Base-by-base conservation (phyloP, 495 filamentous ascomycete species). In the Darksidea phi region DNA sequence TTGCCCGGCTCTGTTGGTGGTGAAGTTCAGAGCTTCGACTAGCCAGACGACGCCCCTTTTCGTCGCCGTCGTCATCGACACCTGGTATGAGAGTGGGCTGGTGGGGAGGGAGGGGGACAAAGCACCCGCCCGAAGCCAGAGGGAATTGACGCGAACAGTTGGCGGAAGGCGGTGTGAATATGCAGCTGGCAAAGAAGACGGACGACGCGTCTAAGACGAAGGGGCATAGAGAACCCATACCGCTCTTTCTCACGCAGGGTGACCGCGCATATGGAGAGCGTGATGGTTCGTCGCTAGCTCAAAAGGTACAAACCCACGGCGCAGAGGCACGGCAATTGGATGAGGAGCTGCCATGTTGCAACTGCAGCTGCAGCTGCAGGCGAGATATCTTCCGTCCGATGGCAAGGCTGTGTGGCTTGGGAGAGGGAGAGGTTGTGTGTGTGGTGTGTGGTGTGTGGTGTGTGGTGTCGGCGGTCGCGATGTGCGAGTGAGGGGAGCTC, bases 131-230 rank as follows among this genome's bases (percentile, higher is more conserved):
- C n/a, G n/a, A n/a, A n/a, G n/a, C n/a, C n/a, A n/a, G n/a, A n/a
- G n/a, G n/a, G n/a, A n/a, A n/a, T n/a, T n/a, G n/a, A 24, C 38
- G 24, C 4, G 3, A n/a, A 25, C 28, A n/a, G n/a, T n/a, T 6
- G 20, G 24, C 17, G 49, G 43, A 38, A 48, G 55, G 55, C 55
- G 55, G 55, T 58, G 55, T 56, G 45, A 48, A 34, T n/a, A 11
- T 46, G 55, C 34, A 28, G 55, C 54, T 60, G 59, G 54, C 64
- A 60, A 46, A 54, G 17, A 17, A 47, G 53, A 48, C 11, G 46
- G 45, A 45, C 64, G 48, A 67, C 59, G 64, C 48, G 59, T 52
- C 34, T 36, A 63, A 60, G 25, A 54, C 59, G 59, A 59, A 63
- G 24, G 15, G 50, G 21, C 24, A 32, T 26, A 20, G 24, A 15